phyloP scores from a whole-genome alignment of 2,329 filamentous ascomycete genomes.

The Nothomitra cinnamomea region DNA sequence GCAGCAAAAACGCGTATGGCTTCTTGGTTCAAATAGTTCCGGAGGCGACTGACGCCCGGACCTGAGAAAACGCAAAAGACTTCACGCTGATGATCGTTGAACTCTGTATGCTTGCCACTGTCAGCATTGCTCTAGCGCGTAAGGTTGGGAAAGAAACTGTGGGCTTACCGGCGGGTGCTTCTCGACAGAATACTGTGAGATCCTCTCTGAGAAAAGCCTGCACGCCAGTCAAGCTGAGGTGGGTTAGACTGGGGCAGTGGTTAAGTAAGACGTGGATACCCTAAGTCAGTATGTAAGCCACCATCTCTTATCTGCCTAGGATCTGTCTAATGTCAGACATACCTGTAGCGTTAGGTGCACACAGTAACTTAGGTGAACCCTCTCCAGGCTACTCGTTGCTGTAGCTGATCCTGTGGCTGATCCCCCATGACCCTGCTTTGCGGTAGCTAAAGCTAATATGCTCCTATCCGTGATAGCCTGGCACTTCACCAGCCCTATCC shows the following conservation, averaged over 20 bases:
- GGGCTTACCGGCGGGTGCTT: constrained; percentile 52
- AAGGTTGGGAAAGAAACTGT: not conserved
- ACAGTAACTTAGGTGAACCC: constrained; percentile 94
- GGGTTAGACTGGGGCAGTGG: constrained; percentile 79
- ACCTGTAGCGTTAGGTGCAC: constrained; percentile 67
- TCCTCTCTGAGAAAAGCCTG: constrained; percentile 69
- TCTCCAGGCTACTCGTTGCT: constrained; percentile 56
- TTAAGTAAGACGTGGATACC: constrained; percentile 83
- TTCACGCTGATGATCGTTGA: constrained; percentile 84
- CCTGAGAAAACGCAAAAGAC: constrained; percentile 98
- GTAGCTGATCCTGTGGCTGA: constrained; percentile 35
- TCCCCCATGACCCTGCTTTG: constrained; percentile 38
- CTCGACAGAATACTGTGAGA: constrained; percentile 68
- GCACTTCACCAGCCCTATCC: constrained; percentile 92
- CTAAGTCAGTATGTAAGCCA: constrained; percentile 28
- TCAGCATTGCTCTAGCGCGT: not conserved
- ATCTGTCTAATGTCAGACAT: constrained; percentile 22
- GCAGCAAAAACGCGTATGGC: constrained; percentile 17
- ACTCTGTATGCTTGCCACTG: constrained; percentile 40
- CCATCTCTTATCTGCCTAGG: not conserved
- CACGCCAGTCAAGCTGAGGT: constrained; percentile 86
- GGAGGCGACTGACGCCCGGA: constrained; percentile 58
- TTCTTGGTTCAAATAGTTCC: constrained; percentile 54
- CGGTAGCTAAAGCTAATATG: constrained; percentile 54
- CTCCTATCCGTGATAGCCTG: constrained; percentile 77